A percentile compares a stretch with the other conserved stretches of the same genome.
Conservation (phyloP, 2,329 filamentous ascomycete species). For the Chrysosphaeria jannelii region DNA sequence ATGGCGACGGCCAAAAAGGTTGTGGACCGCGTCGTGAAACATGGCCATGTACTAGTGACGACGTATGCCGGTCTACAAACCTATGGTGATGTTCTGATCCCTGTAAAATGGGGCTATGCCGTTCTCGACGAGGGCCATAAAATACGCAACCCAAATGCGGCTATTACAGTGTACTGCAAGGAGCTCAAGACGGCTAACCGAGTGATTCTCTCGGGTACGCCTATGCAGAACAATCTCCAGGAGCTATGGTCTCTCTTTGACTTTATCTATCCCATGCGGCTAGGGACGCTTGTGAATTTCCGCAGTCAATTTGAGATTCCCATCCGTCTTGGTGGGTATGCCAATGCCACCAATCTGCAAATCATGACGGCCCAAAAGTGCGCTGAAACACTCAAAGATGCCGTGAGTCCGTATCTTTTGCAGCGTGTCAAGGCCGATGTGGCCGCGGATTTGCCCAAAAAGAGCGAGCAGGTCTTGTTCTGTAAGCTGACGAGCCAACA, state of each 20-base stretch:
- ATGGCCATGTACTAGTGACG: constrained; percentile 82
- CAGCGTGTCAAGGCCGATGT: constrained; percentile 87
- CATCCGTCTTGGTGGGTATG: constrained; percentile 78
- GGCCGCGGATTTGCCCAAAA: constrained; percentile 74
- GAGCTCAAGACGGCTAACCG: constrained; percentile 72
- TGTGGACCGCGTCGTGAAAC: constrained; percentile 47
- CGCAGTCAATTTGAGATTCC: constrained; percentile 78
- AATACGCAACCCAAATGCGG: constrained; percentile 85
- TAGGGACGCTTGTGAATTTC: constrained; percentile 78
- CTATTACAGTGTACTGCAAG: constrained; percentile 86
- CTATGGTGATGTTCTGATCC: constrained; percentile 55
- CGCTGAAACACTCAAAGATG: constrained; percentile 75
- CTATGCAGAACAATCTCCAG: constrained; percentile 87
- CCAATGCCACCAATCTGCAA: constrained; percentile 77
- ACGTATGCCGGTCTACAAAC: constrained; percentile 92
- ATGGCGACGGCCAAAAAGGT: constrained; percentile 48
- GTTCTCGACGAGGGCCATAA: constrained; percentile 94
- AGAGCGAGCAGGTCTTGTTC: constrained; percentile 87
- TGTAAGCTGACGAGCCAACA: constrained; percentile 70
- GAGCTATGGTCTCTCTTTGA: constrained; percentile 96
- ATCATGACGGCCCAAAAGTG: constrained; percentile 87
- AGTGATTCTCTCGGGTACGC: constrained; percentile 81
- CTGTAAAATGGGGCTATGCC: constrained; percentile 72
- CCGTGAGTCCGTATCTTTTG: constrained; percentile 75
- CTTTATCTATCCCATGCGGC: constrained; percentile 85